Conservation (phyloP, 805 yeast genomes). For the Lipomyces mesembrius region DNA sequence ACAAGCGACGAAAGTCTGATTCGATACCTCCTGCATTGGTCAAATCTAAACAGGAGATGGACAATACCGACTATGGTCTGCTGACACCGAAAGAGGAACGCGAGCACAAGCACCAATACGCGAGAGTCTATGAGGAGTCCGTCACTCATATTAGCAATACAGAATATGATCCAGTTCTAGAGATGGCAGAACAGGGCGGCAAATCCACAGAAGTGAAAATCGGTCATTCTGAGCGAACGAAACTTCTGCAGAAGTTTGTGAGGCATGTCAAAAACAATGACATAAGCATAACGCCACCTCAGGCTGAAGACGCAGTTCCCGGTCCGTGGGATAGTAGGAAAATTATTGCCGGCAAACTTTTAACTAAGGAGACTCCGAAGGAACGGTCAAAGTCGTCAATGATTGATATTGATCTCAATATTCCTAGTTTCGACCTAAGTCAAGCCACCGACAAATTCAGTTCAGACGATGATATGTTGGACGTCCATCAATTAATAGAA, state of each 20-base stretch:
- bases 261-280: not conserved
- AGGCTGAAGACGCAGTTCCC: conserved; percentile 1
- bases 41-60: conserved; percentile 22
- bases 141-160: conserved; percentile 5
- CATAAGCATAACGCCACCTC: not conserved
- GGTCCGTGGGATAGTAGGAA: not conserved
- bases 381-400: conserved; percentile 1
- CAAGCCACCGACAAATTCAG: conserved; percentile 16
- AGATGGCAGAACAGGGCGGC: conserved; percentile 6
- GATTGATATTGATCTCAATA: conserved; percentile 19
- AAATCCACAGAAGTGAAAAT: conserved; percentile 17
- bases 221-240: conserved; percentile 26
- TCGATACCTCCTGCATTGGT: not conserved
- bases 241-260: conserved; percentile 15
- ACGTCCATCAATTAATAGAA: conserved; percentile 7
- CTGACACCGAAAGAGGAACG: conserved; percentile 17
- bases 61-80: conserved; percentile 16
- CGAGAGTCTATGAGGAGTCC: not conserved
- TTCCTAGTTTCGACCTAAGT: conserved; percentile 20
- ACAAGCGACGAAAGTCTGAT: conserved; percentile 2
- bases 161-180: conserved; percentile 28
- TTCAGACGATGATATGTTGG: conserved; percentile 12
- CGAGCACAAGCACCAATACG: conserved; percentile 11
- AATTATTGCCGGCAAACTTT: not conserved
- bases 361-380: not conserved